Base-by-base conservation (phyloP, 257 asterid species). In the Primulina tabacum region DNA sequence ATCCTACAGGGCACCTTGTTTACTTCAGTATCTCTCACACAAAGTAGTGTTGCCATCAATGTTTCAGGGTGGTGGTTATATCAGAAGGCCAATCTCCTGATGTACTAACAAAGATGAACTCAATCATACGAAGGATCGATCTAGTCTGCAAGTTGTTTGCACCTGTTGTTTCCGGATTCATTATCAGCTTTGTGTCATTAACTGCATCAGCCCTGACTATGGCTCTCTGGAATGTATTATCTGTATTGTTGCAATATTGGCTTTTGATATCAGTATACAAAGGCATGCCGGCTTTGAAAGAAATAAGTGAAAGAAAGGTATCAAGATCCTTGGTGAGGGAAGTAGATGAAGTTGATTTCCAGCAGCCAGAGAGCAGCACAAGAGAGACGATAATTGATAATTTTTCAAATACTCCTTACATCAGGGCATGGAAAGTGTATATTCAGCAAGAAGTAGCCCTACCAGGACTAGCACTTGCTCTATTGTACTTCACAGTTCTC, bases 1-100 rank as follows among this genome's bases (percentile, higher is more conserved):
- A 30, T 62, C 24, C 2, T n/a, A 17, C 52, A 1, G 3, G 14
- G 5, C 9, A 33, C 20, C 50, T 30, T 62, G 67, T 37, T 7
- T n/a, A 24, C 6, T 62, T 62, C 28, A 62, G 38, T 33, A 2
- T 47, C 29, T 17, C 21, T 28, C 52, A 50, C 40, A n/a, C 60
- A 26, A 47, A 12, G 26, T 62, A 5, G 21, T 17, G 5, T 14
- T 34, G 67, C 43, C 30, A 9, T 43, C 52, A 14, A 52, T 55
- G 32, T 75, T 70, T 10, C 95, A 93, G 99, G 99, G 94, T 88
- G 67, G 94, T 93, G 0, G 97, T 93, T 64, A 87, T 90, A 74
- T 84, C 98, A 20, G 92, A 93, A 82, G 89, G 88, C n/a, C 86
- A 87, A 30, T 71, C 85, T 74, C 85, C 89, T 0, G 83, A 78